Evolutionary conservation across 176 grass and related monocot species (phyloP).

Genomic region (Aegilops bicornis): DNA sequence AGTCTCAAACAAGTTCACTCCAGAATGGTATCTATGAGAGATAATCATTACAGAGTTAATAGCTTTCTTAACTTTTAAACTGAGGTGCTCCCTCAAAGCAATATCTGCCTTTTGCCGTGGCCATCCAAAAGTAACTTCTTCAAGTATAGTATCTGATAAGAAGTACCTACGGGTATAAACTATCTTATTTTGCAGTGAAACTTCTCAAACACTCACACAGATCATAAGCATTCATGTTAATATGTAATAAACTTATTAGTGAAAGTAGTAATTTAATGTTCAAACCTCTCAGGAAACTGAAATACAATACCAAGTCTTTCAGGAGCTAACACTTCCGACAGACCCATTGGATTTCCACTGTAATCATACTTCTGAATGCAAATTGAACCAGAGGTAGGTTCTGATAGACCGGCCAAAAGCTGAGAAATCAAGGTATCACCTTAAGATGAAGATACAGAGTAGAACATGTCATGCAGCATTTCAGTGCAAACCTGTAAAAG

Average conservation of each 20-base stretch:
- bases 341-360: slow-evolving; percentile 41
- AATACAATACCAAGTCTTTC: slow-evolving; percentile 86
- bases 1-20: slow-evolving; percentile 2
- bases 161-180: slow-evolving; percentile 51
- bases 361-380: slow-evolving; percentile 60
- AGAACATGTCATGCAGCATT: background rate
- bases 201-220: background rate
- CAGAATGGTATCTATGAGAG: background rate
- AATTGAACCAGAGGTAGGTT: slow-evolving; percentile 70
- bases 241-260: background rate
- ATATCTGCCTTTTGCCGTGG: slow-evolving; percentile 67
- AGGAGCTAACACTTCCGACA: slow-evolving; percentile 49
- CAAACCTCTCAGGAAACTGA: slow-evolving; percentile 96
- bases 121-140: slow-evolving; percentile 96
- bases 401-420: slow-evolving; percentile 75
- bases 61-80: slow-evolving; percentile 68
- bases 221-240: background rate
- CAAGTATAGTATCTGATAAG: slow-evolving; percentile 81
- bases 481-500: slow-evolving; percentile 69
- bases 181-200: background rate
- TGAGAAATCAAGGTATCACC: slow-evolving; percentile 31
- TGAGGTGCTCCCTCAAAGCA: slow-evolving; percentile 47
- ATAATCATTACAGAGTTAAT: slow-evolving; percentile 59
- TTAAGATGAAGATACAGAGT: slow-evolving; percentile 13
- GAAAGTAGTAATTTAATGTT: slow-evolving; percentile 21